Evolutionary conservation across 2,329 filamentous ascomycete species (phyloP).

Genomic region (Ceratocystis variospora): DNA sequence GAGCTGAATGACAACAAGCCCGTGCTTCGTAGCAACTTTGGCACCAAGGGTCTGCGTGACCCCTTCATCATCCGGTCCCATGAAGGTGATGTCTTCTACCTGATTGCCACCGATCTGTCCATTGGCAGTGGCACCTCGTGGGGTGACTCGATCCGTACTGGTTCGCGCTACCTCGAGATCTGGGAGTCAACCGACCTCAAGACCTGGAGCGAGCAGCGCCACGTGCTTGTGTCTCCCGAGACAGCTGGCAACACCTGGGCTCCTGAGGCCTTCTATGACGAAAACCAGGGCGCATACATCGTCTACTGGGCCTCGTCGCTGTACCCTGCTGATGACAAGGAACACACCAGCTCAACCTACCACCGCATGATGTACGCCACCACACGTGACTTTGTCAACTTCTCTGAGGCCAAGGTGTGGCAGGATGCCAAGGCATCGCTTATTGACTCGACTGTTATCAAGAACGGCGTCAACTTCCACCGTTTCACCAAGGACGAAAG

Average conservation of each 20-base stretch:
- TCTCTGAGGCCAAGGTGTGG: conserved; percentile 35
- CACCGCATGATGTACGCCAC: conserved; percentile 41
- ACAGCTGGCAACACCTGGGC: conserved; percentile 42
- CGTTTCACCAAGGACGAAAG: conserved; percentile 45
- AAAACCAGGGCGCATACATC: conserved; percentile 30
- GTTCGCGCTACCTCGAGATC: conserved; percentile 38
- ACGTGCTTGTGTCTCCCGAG: conserved; percentile 35
- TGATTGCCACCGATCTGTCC: conserved; percentile 40
- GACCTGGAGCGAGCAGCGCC: conserved; percentile 38
- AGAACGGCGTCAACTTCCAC: conserved; percentile 32
- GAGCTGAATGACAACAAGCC: conserved; percentile 37
- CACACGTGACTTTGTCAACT: conserved; percentile 37
- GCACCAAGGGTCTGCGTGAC: conserved; percentile 38
- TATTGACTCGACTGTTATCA: conserved; percentile 40
- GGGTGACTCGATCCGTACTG: conserved; percentile 33
- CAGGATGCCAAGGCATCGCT: conserved; percentile 37
- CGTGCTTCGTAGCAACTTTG: conserved; percentile 32
- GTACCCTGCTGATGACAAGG: conserved; percentile 30
- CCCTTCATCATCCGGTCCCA: conserved; percentile 39
- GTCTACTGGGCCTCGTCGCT: conserved; percentile 35
- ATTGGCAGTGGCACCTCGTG: conserved; percentile 42
- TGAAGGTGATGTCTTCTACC: conserved; percentile 38
- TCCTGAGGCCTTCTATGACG: conserved; percentile 38
- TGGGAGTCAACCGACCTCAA: conserved; percentile 40
- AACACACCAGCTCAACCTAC: conserved; percentile 33